Conservation (phyloP, 441 rosid species). For the Erodium moschatum region DNA sequence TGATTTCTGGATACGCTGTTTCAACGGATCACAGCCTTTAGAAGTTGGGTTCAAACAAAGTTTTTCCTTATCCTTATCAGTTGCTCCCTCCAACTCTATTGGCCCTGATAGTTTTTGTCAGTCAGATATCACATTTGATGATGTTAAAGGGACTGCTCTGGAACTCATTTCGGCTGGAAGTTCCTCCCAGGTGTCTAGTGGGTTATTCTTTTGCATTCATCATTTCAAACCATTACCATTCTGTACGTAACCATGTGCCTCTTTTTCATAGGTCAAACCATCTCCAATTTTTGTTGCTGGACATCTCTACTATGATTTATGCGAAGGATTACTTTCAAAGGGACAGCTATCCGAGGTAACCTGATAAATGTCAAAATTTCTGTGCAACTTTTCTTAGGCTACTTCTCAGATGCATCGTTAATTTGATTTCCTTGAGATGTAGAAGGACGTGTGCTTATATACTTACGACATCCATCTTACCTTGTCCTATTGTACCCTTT, state of each 20-base stretch:
- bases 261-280: conserved; percentile 40
- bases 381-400: background rate
- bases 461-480: background rate
- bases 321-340: conserved; percentile 49
- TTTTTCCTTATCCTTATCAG: conserved; percentile 31
- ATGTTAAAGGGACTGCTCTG: conserved; percentile 46
- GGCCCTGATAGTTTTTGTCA: conserved; percentile 25
- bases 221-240: conserved; percentile 13
- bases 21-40: conserved; percentile 50
- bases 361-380: background rate
- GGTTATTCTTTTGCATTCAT: conserved; percentile 2
- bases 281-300: conserved; percentile 61
- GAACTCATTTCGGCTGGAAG: conserved; percentile 64
- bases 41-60: conserved; percentile 56
- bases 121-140: conserved; percentile 37
- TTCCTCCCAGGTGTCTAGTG: conserved; percentile 11
- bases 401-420: background rate
- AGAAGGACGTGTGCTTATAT: background rate
- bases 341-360: conserved; percentile 75
- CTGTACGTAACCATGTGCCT: conserved; percentile 11
- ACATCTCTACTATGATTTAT: conserved; percentile 70
- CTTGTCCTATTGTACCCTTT: background rate
- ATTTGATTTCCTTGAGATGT: background rate
- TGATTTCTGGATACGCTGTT: conserved; percentile 62
- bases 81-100: conserved; percentile 21